Evolutionary conservation across 345 rosid genomes (phyloP), one percentile per base, ranked within the genome.

Genomic region (Aegle marmelos): DNA sequence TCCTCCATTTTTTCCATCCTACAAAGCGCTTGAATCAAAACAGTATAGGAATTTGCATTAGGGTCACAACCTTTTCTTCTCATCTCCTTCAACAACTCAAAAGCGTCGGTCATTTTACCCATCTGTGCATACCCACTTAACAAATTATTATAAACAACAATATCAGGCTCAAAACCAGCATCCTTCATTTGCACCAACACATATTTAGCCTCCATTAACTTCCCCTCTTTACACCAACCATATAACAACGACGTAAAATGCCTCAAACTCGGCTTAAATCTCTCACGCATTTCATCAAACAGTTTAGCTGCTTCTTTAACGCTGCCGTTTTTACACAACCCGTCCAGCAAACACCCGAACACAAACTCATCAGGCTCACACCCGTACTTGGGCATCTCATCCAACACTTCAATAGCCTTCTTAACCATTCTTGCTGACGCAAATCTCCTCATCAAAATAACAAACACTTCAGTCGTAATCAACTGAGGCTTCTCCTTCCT

Each of bases 171-270:
- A 68, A 92, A 88, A 13, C 97, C 95, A 7, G 91, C 90, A 76
- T 89, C 98, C 71, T 86, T 93, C 91, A 96, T 94, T 84, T 94
- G 97, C 61, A 91, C 93, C 85, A 96, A 75, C 27, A 91, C 90
- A 84, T 89, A 84, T 80, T 86, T 89, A 77, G 99, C 99, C 85
- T 96, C 98, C 84, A 91, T 76, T 79, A 94, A 79, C 92, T 89
- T 91, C 80, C 97, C 95, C 87, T 92, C 95, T 48, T 85, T 88
- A 59, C 99, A 96, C 99, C 98, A 94, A 85, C 98, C 99, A 80
- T 86, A 86, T 81, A 95, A 82, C 87, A 96, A 83, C 5, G 89
- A 89, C 16, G 93, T 89, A 59, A 94, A 94, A 82, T 89, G 89
- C 82, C 74, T 80, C 67, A 92, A 85, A 79, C 77, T 85, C 4